These are phyloP conservation scores for Calonectria naviculata DNA, from an alignment of 2,329 filamentous ascomycete species.

Conservation along the genomic window DNA sequence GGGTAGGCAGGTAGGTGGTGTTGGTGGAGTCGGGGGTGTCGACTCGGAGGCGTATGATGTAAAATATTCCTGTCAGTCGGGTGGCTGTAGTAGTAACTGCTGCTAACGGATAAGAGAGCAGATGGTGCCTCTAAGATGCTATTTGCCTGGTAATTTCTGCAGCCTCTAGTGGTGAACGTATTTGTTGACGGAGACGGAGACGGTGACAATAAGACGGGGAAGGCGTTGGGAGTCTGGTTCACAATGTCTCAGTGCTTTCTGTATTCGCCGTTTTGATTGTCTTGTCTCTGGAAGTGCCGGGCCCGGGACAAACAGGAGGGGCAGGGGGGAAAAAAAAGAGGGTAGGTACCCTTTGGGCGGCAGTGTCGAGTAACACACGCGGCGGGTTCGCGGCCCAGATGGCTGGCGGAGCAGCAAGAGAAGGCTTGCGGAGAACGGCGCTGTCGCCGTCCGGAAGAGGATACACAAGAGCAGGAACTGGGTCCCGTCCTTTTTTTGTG, in stretches of 20 bases:
- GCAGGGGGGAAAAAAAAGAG: conserved; percentile 13
- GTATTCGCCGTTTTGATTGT: neutral
- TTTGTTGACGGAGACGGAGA: neutral
- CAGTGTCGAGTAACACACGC: conserved; percentile 18
- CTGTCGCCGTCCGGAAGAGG: conserved; percentile 14
- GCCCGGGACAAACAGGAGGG: conserved; percentile 22
- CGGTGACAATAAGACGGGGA: neutral
- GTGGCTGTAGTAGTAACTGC: conserved; percentile 9
- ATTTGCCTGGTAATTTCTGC: neutral
- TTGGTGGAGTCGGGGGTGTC: conserved; percentile 6
- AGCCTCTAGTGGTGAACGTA: neutral
- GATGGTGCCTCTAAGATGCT: neutral
- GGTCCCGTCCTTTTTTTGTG: neutral
- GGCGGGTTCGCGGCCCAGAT: conserved; percentile 14
- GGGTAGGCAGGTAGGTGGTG: neutral
- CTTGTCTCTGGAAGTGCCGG: conserved; percentile 10
- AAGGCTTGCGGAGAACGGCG: conserved; percentile 15
- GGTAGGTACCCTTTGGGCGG: conserved; percentile 1
- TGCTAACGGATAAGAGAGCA: neutral
- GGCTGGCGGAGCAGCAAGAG: neutral
- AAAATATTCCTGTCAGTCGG: neutral
- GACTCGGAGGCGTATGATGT: conserved; percentile 5
- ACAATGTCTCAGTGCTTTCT: conserved; percentile 4
- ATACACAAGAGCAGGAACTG: conserved; percentile 9
- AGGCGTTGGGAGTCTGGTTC: neutral